These are phyloP conservation scores for Pseudogymnoascus sp. DNA, from an alignment of 2,329 filamentous ascomycete species.

Conservation along the genomic window DNA sequence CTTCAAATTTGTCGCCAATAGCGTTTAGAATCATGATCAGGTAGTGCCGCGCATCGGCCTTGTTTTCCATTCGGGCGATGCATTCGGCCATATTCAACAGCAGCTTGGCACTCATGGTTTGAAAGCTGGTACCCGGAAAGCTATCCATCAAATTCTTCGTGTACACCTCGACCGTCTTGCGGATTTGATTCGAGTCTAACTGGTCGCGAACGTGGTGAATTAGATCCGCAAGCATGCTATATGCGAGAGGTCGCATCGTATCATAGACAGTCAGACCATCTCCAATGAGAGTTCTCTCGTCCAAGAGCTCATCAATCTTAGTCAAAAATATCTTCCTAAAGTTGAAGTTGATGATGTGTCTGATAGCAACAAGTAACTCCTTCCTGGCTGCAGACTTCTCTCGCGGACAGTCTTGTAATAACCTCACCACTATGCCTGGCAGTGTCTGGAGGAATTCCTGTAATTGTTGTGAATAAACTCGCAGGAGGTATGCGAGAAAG, in stretches of 20 bases:
- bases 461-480: conserved; percentile 79
- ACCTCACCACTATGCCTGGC: conserved; percentile 79
- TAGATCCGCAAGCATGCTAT: conserved; percentile 95
- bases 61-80: conserved; percentile 88
- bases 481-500: conserved; percentile 84
- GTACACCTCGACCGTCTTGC: conserved; percentile 93
- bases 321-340: conserved; percentile 89
- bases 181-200: conserved; percentile 83
- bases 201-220: conserved; percentile 94
- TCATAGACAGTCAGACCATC: conserved; percentile 96
- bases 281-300: conserved; percentile 88
- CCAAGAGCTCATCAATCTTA: conserved; percentile 90
- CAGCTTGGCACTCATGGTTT: conserved; percentile 98
- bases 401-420: conserved; percentile 87
- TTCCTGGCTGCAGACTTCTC: conserved; percentile 93
- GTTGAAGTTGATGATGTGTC: conserved; percentile 99
- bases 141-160: conserved; percentile 92
- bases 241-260: conserved; percentile 88
- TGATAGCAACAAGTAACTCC: conserved; percentile 88
- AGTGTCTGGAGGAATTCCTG: conserved; percentile 79
- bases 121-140: conserved; percentile 95
- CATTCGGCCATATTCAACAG: conserved; percentile 97
- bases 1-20: conserved; percentile 94
- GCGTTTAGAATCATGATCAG: conserved; percentile 96
- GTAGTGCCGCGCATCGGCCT: conserved; percentile 89